Evolutionary conservation across 257 asterid genomes (phyloP).

Genomic region (Scutellaria minor): DNA sequence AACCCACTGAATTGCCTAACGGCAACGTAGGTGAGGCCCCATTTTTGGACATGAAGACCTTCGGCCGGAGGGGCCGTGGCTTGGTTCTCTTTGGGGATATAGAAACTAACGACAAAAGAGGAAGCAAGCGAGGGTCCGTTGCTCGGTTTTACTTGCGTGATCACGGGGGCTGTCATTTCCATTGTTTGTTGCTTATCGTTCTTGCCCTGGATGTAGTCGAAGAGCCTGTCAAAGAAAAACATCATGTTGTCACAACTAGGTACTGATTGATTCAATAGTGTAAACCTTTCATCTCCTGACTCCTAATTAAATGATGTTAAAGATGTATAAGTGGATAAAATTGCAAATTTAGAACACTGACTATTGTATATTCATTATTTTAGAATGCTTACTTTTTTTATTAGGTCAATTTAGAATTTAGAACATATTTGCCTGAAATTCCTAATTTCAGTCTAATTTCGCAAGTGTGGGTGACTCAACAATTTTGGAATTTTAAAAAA

Average conservation of each 20-base stretch:
- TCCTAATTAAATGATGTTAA: no score
- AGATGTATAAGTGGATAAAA: no score
- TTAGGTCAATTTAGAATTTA: no score
- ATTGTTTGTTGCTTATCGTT: conserved; percentile 49
- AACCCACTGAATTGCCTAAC: conserved; percentile 79
- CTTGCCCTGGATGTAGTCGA: conserved; percentile 74
- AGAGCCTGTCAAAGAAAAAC: conserved; percentile 48
- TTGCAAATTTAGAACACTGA: no score
- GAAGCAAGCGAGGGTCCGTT: conserved; percentile 81
- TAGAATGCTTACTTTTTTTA: no score
- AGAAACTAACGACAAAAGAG: conserved; percentile 68
- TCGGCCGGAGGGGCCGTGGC: conserved; percentile 67
- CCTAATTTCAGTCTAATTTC: no score
- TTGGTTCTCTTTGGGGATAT: conserved; percentile 70
- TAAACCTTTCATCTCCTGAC: not conserved
- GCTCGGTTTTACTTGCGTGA: conserved; percentile 66
- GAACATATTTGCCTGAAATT: no score
- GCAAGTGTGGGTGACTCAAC: no score
- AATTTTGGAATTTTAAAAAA: no score
- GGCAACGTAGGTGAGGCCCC: conserved; percentile 67
- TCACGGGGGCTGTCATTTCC: conserved; percentile 87
- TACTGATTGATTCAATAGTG: no score
- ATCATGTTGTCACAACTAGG: no score
- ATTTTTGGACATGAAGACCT: conserved; percentile 58
- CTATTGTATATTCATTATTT: no score